These are phyloP conservation scores for Rhodotorula toruloides DNA, from an alignment of 768 basidiomycete genomes.

Conservation along the genomic window DNA sequence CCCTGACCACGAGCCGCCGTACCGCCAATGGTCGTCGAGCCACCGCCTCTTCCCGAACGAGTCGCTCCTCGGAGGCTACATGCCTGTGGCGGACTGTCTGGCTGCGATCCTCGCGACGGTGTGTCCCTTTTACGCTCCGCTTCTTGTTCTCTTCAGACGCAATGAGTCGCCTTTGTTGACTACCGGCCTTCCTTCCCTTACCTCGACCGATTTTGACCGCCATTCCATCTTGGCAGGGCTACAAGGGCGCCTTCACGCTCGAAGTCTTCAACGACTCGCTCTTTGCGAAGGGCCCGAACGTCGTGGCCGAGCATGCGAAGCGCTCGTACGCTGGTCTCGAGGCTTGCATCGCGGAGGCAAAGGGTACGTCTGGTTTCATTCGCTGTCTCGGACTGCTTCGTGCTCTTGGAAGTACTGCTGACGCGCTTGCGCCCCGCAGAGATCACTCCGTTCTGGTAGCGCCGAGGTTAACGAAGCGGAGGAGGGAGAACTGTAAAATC, in stretches of 20 bases:
- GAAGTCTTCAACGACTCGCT: slow-evolving; percentile 46
- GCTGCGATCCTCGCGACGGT: slow-evolving; percentile 45
- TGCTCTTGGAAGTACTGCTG: too few species aligned
- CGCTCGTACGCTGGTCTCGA: slow-evolving; percentile 13
- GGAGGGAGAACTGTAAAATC: too few species aligned
- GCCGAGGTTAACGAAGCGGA: too few species aligned
- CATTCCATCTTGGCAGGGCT: slow-evolving; percentile 29
- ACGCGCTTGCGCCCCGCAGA: too few species aligned
- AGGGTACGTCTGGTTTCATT: neutral
- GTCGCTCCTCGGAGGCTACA: slow-evolving; percentile 53
- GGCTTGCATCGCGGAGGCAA: slow-evolving; percentile 10
- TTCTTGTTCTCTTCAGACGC: neutral
- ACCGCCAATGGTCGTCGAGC: slow-evolving; percentile 53
- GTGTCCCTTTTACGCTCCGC: neutral
- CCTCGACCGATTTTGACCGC: neutral
- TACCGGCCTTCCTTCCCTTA: too few species aligned
- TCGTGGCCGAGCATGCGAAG: neutral
- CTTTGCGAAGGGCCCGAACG: neutral
- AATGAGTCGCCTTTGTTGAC: too few species aligned
- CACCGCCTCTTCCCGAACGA: slow-evolving; percentile 59
- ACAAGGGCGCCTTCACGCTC: slow-evolving; percentile 46
- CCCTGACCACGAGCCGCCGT: slow-evolving; percentile 12
- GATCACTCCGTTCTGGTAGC: too few species aligned
- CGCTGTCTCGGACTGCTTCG: too few species aligned
- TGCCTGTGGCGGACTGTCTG: slow-evolving; percentile 55